Evolutionary conservation across 805 yeast species (phyloP), one percentile per base, ranked within the genome.

Genomic region (Schwanniomyces sp.): DNA sequence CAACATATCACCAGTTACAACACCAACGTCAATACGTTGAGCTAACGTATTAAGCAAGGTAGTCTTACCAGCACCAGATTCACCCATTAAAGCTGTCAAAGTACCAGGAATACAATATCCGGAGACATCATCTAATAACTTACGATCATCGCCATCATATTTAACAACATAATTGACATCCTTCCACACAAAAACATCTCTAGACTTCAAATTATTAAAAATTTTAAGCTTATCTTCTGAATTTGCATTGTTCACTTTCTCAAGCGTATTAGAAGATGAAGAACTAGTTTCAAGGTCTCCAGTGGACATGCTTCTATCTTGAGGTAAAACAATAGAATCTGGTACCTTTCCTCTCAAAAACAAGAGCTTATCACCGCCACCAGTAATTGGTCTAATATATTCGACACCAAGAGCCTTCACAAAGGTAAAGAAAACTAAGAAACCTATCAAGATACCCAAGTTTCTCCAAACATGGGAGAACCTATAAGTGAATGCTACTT

Each of bases 81-180:
- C 74, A 9, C 79, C 79, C 86, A 82, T 82, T 43, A 83, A 66
- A 4, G 94, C 94, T 44, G 92, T 87, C 60, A 87, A 69, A 41
- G 90, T 85, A 53, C 91, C 91, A 9, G 91, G 91, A 59, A 85
- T 84, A 39, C 86, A 91, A 87, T 88, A 86, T 43, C 92, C 94
- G 60, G 84, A 88, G 46, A 87, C 88, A 51, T 79, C 76, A 51
- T 75, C 72, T 59, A 86, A 67, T 51, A 86, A 79, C 65, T 58
- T 84, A 82, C 54, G 84, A 82, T 16, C 14, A 10, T 18, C 17
- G 7, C 40, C 40, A 18, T 37, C 21, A 21, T 18, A 18, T 58
- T 80, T 76, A 48, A 87, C 82, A 52, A 82, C 86, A 61, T 86
- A 87, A 58, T 85, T 79, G 38, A 87, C 81, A 59, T 87, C 79